A percentile compares a stretch with the other conserved stretches of the same genome.
Evolutionary conservation across 129 eudicot species (phyloP).

Genomic region (Calendula officinalis): DNA sequence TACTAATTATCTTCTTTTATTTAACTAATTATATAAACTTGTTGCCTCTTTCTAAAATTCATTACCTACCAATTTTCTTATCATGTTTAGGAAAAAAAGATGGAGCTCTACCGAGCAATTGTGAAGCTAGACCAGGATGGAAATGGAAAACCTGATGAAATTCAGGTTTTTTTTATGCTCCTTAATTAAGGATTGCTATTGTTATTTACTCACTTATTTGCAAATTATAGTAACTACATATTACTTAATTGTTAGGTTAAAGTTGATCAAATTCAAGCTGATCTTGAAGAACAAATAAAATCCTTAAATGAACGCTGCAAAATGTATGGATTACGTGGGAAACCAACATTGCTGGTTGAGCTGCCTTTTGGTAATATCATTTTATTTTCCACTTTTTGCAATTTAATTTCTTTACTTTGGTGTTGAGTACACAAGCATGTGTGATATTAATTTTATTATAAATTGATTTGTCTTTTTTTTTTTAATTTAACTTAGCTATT

Average conservation of each 20-base stretch:
- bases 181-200: neutral
- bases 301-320: constrained; percentile 84
- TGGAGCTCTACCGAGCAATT: constrained; percentile 85
- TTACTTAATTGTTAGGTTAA: constrained; percentile 39
- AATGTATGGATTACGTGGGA: constrained; percentile 80
- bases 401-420: neutral
- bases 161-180: constrained; percentile 45
- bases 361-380: constrained; percentile 77
- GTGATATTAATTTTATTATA: neutral
- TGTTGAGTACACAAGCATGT: neutral
- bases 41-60: too few species aligned
- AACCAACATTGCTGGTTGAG: constrained; percentile 75
- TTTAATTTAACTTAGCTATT: too few species aligned
- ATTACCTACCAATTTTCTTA: neutral
- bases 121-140: constrained; percentile 78
- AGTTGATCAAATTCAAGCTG: constrained; percentile 61
- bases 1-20: neutral
- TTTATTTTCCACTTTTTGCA: neutral
- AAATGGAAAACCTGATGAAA: constrained; percentile 49
- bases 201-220: neutral
- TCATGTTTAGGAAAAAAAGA: constrained; percentile 64
- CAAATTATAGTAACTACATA: neutral
- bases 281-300: constrained; percentile 79
- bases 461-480: neutral
- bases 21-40: too few species aligned